Conservation (phyloP, 768 basidiomycete genomes). For the Suillus brevipes region DNA sequence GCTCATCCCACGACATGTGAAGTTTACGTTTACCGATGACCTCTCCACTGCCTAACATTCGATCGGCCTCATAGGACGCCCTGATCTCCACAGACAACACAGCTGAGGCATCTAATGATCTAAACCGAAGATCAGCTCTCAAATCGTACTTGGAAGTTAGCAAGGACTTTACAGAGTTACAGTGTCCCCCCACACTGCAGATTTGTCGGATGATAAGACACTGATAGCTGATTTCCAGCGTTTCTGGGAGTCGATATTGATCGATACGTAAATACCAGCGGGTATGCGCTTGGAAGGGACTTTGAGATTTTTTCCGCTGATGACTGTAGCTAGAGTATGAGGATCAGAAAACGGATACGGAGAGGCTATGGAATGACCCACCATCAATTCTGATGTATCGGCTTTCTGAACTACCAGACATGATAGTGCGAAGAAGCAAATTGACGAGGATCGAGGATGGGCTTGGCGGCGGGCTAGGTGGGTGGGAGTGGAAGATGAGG, state of each 20-base stretch:
- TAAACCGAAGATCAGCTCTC: not conserved
- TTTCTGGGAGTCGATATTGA: not conserved
- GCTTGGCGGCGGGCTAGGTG: too few species aligned
- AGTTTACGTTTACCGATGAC: not conserved
- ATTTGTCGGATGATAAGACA: not conserved
- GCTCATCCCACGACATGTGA: not conserved
- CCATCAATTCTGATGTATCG: too few species aligned
- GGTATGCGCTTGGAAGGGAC: not conserved
- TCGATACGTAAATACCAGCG: not conserved
- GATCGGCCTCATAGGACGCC: not conserved
- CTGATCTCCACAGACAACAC: not conserved
- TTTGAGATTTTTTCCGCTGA: not conserved
- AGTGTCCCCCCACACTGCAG: not conserved
- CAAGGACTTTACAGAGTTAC: not conserved
- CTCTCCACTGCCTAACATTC: not conserved
- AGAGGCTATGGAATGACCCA: too few species aligned
- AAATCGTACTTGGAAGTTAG: rapidly evolving
- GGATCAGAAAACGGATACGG: not conserved
- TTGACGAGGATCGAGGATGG: too few species aligned
- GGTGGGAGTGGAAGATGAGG: too few species aligned
- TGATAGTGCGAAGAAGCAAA: too few species aligned
- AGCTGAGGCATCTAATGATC: not conserved
- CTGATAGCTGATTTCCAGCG: not conserved
- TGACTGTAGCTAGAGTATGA: not conserved
- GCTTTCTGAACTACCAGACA: too few species aligned